A percentile compares a stretch with the other conserved stretches of the same genome.
Evolutionary conservation across 306 rosid genomes (phyloP).

Genomic region (Begonia loranthoides): DNA sequence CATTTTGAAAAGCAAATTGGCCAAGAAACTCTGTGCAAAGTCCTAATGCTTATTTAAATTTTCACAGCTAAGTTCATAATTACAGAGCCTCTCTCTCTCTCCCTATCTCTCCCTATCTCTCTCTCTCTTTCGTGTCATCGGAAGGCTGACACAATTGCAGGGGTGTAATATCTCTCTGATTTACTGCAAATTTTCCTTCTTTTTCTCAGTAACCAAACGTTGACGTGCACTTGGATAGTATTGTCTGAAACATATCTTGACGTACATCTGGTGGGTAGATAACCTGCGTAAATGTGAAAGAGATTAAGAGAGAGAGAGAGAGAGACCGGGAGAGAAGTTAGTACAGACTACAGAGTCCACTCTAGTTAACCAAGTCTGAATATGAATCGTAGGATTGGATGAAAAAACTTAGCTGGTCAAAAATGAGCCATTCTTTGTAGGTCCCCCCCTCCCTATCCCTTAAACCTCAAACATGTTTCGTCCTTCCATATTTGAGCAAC

Average conservation of each 20-base stretch:
- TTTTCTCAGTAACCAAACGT: slow-evolving; percentile 22
- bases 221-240: slow-evolving; percentile 46
- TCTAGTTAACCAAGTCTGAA: not conserved
- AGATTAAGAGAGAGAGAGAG: not conserved
- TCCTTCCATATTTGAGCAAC: not conserved
- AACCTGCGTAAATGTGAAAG: slow-evolving; percentile 2
- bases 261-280: slow-evolving; percentile 21
- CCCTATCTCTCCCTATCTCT: no score
- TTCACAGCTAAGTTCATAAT: slow-evolving; percentile 3
- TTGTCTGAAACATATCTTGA: slow-evolving; percentile 36
- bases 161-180: not conserved
- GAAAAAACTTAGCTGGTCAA: not conserved
- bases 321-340: no score
- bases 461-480: not conserved
- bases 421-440: not conserved
- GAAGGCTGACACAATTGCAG: slow-evolving; percentile 26
- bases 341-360: not conserved
- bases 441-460: not conserved
- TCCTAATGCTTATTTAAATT: slow-evolving; percentile 12
- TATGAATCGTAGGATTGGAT: not conserved
- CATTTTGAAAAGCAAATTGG: slow-evolving; percentile 14
- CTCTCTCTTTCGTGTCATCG: slow-evolving; percentile 8
- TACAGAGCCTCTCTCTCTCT: not conserved
- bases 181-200: not conserved
- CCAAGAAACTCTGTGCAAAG: slow-evolving; percentile 8